Percentiles rank a stretch among this genome's conserved stretches.
Conservation (phyloP, 805 yeast species). For the Candida germanica region DNA sequence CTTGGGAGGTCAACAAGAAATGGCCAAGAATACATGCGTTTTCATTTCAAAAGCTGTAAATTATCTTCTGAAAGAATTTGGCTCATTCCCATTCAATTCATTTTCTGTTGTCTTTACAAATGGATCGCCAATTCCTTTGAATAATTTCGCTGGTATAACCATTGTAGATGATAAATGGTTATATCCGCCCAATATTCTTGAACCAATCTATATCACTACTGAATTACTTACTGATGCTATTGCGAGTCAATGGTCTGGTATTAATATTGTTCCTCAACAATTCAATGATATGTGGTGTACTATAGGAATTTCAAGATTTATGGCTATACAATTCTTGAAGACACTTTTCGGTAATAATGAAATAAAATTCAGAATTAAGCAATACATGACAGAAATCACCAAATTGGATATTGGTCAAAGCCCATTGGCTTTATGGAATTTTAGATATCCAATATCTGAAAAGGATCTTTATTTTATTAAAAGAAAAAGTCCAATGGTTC, state of each 20-base stretch:
- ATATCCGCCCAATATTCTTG: conserved; percentile 72
- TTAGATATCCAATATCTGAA: conserved; percentile 59
- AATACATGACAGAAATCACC: conserved; percentile 62
- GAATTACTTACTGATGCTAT: conserved; percentile 65
- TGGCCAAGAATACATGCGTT: conserved; percentile 68
- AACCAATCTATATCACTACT: conserved; percentile 70
- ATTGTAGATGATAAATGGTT: conserved; percentile 58
- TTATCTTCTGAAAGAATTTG: conserved; percentile 80
- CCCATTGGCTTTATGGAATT: conserved; percentile 73
- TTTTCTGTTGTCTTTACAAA: conserved; percentile 74
- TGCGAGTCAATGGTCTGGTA: conserved; percentile 91
- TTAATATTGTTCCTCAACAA: conserved; percentile 78
- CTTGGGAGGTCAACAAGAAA: conserved; percentile 53
- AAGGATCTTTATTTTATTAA: conserved; percentile 65
- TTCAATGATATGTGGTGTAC: conserved; percentile 88
- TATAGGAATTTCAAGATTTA: conserved; percentile 77
- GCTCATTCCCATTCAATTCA: conserved; percentile 87
- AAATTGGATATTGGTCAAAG: conserved; percentile 73
- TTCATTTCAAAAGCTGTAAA: conserved; percentile 78
- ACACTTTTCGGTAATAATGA: conserved; percentile 82
- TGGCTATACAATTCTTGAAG: conserved; percentile 70
- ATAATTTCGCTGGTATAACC: conserved; percentile 73
- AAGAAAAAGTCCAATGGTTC: conserved; percentile 80
- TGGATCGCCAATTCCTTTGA: conserved; percentile 41
- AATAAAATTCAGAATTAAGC: conserved; percentile 66